Evolutionary conservation across 176 grass and related monocot genomes (phyloP).

Genomic region (Dactylis glomerata): DNA sequence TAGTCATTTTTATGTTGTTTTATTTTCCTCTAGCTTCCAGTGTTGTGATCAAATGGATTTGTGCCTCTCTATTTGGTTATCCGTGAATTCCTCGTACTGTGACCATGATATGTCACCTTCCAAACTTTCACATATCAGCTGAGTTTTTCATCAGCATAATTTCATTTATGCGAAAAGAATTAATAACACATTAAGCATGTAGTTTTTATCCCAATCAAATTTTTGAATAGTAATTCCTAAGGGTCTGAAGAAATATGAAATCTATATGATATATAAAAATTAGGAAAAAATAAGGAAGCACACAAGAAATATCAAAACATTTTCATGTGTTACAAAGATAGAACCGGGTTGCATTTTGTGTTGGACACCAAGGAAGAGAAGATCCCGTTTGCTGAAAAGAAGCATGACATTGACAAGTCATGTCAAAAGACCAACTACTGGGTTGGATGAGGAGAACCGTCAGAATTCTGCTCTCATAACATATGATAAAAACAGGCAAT

Average conservation of each 20-base stretch:
- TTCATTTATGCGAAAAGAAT: background rate
- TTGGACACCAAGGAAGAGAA: conserved; percentile 1
- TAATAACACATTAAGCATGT: background rate
- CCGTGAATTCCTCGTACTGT: background rate
- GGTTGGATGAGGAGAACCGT: conserved; percentile 24
- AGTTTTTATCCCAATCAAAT: background rate
- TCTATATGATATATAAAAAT: background rate
- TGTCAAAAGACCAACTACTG: background rate
- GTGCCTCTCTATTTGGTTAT: background rate
- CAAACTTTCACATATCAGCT: conserved; percentile 6
- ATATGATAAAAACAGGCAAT: conserved; percentile 14
- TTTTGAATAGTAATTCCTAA: background rate
- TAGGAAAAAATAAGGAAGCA: background rate
- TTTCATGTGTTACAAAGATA: background rate
- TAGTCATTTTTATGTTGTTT: background rate
- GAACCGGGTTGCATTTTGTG: background rate
- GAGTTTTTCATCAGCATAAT: conserved; percentile 11
- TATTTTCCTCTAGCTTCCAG: background rate
- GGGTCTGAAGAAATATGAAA: background rate
- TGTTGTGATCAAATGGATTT: background rate
- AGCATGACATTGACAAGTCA: conserved; percentile 31
- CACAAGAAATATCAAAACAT: background rate
- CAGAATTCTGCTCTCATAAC: conserved; percentile 17
- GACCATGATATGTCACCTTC: background rate
- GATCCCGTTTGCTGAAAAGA: conserved; percentile 26